A percentile compares a stretch with the other conserved stretches of the same genome.
phyloP scores from a whole-genome alignment of 2,329 filamentous ascomycete species.

The Penicillium hordei region DNA sequence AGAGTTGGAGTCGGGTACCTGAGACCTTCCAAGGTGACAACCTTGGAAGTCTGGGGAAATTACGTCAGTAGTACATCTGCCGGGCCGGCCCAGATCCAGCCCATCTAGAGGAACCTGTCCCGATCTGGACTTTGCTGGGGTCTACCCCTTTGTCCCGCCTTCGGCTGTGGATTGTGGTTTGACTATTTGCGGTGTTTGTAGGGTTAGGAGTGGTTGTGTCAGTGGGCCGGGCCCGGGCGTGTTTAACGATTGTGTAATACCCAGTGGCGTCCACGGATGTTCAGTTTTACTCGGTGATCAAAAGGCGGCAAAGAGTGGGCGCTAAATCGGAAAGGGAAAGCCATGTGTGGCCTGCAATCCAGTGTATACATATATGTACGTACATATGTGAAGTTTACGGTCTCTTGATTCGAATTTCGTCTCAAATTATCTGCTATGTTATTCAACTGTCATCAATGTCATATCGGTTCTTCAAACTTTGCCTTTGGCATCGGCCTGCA shows the following conservation, averaged over 20 bases:
- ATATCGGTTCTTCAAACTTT: conserved; percentile 11
- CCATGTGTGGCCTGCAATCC: not conserved
- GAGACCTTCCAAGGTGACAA: too few species aligned
- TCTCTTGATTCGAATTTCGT: not conserved
- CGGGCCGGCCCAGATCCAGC: too few species aligned
- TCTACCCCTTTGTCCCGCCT: not conserved
- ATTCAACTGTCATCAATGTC: not conserved
- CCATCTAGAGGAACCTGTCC: too few species aligned
- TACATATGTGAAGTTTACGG: not conserved
- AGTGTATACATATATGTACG: not conserved
- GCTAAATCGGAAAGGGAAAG: not conserved
- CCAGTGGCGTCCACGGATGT: too few species aligned
- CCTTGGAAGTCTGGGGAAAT: too few species aligned
- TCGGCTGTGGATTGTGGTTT: not conserved
- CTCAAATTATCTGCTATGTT: not conserved
- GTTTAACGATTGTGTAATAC: not conserved
- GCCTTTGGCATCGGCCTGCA: conserved; percentile 65
- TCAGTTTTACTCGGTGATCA: not conserved
- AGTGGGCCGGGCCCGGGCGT: too few species aligned
- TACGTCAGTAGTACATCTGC: too few species aligned
- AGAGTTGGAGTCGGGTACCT: too few species aligned
- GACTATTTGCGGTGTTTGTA: not conserved
- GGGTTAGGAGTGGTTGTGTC: not conserved
- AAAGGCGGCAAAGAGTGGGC: not conserved
- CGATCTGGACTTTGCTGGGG: not conserved